Evolutionary conservation across 257 asterid genomes (phyloP), one percentile per base, ranked within the genome.

Genomic region (Gynochthodes officinalis): DNA sequence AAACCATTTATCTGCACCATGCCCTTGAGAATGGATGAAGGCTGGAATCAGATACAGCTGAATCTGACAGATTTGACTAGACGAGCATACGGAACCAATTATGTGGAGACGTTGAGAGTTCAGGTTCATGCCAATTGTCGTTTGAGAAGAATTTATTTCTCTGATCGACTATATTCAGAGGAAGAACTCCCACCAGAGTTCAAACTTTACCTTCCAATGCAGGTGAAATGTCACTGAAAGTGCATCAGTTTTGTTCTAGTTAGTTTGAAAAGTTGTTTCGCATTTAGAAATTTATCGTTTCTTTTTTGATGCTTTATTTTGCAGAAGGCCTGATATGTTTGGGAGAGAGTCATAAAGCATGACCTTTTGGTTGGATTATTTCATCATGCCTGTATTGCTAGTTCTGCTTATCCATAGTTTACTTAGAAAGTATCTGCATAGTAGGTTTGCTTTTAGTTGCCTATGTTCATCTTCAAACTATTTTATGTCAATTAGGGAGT

Each of bases 161-260:
- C 97, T 1, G 99, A 94, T 64, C 97, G 97, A 70, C 87, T 91
- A 6, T 94, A 94, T 79, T 91, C 99, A 16, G 97, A 94, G 81
- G 99, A 94, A 85, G 98, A 91, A 76, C 95, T 94, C 64, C 97
- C 99, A 50, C 99, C 99, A 21, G 97, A 94, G 77, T 94, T 94
- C 85, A 94, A 94, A 80, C 77, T 94, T 59, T 94, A 91, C 87
- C 97, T 94, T 67, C 99, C 97, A 14, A 89, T 88, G 91, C 99
- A 91, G 97, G 98, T 86, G 73, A 75, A 57, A 3, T 61, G 43
- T 19, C 6, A 21, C 48, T 39, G 35, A 15, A 18, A 30, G 23
- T 4, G 42, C 7, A 15, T 7, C n/a, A 10, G 15, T 16, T 4
- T 39, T 32, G n/a, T n/a, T 44, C 59, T 14, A 15, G 46, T 33